A percentile compares a stretch with the other conserved stretches of the same genome.
phyloP scores from a whole-genome alignment of 83 land plant genomes.

The Picea abies region DNA sequence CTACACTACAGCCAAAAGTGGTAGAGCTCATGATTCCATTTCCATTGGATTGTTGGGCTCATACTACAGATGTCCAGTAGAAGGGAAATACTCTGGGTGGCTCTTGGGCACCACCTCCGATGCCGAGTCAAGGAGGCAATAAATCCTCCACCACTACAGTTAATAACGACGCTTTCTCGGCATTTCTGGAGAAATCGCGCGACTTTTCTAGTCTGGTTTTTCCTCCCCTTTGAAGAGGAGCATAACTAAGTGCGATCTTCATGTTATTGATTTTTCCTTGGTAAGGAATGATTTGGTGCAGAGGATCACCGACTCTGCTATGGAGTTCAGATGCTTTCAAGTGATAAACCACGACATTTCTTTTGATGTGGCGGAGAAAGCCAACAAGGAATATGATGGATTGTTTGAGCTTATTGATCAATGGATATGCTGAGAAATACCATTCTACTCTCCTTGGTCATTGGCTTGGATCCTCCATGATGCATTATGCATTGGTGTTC shows the following conservation, averaged over 20 bases:
- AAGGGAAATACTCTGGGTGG: background rate
- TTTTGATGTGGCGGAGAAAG: background rate
- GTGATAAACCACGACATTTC: background rate
- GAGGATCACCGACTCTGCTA: background rate
- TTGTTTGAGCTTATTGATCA: background rate
- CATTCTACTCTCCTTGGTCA: no score
- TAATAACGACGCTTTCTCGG: constrained; percentile 12
- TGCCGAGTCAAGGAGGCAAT: background rate
- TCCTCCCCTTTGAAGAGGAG: background rate
- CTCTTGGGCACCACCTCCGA: background rate
- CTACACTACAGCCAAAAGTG: no score
- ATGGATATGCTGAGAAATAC: no score
- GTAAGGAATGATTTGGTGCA: background rate
- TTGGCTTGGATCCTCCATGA: no score
- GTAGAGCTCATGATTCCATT: no score
- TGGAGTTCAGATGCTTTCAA: background rate
- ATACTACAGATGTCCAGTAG: no score
- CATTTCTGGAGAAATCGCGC: constrained; percentile 7
- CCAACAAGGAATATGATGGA: background rate
- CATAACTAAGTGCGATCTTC: background rate
- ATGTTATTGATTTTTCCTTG: background rate
- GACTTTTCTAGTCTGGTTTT: constrained; percentile 8
- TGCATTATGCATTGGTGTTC: no score
- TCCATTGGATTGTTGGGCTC: no score
- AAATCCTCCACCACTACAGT: background rate